Evolutionary conservation across 352 stramenopile species (phyloP).

Genomic region (Thraustochytrium striatum): DNA sequence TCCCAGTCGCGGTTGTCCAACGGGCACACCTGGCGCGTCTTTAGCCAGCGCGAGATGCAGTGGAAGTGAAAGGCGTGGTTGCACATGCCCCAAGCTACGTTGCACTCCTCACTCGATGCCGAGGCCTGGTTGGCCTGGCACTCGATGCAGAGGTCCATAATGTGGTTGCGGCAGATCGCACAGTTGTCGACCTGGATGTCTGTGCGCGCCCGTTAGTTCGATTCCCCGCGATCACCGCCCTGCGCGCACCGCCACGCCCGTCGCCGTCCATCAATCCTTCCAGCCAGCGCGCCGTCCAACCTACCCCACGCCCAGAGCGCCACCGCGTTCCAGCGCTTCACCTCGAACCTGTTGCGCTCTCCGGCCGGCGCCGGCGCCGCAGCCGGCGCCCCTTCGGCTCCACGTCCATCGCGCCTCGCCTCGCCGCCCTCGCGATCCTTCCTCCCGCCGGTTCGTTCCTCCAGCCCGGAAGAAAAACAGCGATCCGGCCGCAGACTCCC

Average conservation of each 20-base stretch:
- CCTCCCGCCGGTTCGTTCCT: too few species aligned
- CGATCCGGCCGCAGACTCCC: too few species aligned
- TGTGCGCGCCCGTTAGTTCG: neutral
- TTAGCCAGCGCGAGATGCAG: constrained; percentile 99
- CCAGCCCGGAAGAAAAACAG: too few species aligned
- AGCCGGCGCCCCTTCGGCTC: too few species aligned
- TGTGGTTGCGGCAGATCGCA: constrained; percentile 98
- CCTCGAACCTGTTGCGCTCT: too few species aligned
- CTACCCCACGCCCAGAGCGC: constrained; percentile 98
- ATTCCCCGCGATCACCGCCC: neutral
- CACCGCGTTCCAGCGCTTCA: constrained; percentile 99
- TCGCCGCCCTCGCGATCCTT: too few species aligned
- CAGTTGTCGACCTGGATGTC: constrained; percentile 68
- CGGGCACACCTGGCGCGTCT: constrained; percentile 96
- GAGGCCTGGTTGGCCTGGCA: constrained; percentile 86
- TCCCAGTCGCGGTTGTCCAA: constrained; percentile 99
- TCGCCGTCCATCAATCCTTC: neutral
- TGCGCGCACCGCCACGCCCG: neutral
- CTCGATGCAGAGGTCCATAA: constrained; percentile 99
- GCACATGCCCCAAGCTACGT: constrained; percentile 44
- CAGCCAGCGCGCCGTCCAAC: constrained; percentile 50
- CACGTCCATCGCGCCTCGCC: too few species aligned
- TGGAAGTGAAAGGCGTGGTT: constrained; percentile 99
- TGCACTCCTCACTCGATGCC: constrained; percentile 43
- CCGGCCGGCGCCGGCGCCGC: too few species aligned